Base-by-base conservation (phyloP, 1,284 basidiomycete genomes). In the Cryptococcus deneoformans region DNA sequence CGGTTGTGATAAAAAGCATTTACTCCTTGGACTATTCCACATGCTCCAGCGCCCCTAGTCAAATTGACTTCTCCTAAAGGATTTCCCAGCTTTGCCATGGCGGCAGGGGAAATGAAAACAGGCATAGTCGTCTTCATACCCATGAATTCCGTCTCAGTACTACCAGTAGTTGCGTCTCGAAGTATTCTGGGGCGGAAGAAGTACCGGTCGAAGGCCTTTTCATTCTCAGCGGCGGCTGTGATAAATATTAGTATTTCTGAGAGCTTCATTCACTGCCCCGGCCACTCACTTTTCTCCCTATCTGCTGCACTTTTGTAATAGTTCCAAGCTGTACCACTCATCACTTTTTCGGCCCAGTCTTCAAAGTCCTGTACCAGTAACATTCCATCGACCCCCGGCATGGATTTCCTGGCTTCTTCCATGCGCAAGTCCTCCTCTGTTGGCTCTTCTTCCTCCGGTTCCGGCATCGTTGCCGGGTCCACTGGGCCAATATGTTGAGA, bases 331-430 rank as follows among this genome's bases (percentile, higher is more conserved):
- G 81, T 81, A 49, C 72, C 68, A 37, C 66, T 69, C 60, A 82
- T 60, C 6, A 81, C 77, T 49, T 71, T 69, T 55, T 78, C 69
- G 3, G 78, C 80, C 72, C 75, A 71, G 38, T 69, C 66, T 61
- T 80, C 80, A 77, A 95, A 86, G 68, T 94, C 91, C 46, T 80
- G 77, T 16, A 93, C 74, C 64, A 82, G 88, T 47, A 93, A 77
- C 63, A 94, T 86, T 50, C 83, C 79, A 53, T 80, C 82, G 10
- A 90, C 78, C 1, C 1, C 84, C 0, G 87, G 88, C 55, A 84
- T 66, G n/a, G 69, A 64, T 62, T 83, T 85, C 83, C 83, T 78
- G 44, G 81, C 82, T 46, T 83, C 79, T 64, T 88, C 85, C 12
- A 89, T 84, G 52, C 88, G 80, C 10, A 84, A 62, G 69, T 90